Conservation (phyloP, 73 alveolate species). For the Symbiodinium pilosum region DNA sequence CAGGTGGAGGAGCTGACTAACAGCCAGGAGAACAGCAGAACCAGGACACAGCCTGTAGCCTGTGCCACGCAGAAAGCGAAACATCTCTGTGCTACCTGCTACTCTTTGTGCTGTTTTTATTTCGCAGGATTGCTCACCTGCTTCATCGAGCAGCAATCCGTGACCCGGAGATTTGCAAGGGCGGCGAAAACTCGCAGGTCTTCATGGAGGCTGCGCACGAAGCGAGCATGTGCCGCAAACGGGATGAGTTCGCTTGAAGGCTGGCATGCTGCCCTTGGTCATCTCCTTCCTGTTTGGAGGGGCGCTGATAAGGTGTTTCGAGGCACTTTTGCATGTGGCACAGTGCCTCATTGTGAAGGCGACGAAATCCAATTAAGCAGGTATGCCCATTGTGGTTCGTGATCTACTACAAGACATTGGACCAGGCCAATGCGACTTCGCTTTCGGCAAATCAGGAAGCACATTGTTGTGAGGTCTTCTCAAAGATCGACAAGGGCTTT, state of each 20-base stretch:
- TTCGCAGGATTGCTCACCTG: constrained; percentile 23
- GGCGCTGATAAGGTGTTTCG: constrained; percentile 73
- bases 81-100: not conserved
- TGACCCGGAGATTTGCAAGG: constrained; percentile 45
- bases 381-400: constrained; percentile 93
- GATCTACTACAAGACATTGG: constrained; percentile 80
- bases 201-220: constrained; percentile 50
- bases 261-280: constrained; percentile 89
- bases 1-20: constrained; percentile 65
- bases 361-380: not conserved
- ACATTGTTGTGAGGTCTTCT: constrained; percentile 20
- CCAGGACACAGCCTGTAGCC: not conserved
- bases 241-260: not conserved
- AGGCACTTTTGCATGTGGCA: not conserved
- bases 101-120: no score
- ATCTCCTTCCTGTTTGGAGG: constrained; percentile 78
- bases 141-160: constrained; percentile 73
- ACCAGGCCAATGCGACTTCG: constrained; percentile 2
- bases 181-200: constrained; percentile 87
- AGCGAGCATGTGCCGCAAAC: not conserved
- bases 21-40: constrained; percentile 45
- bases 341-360: not conserved
- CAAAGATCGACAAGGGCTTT: constrained; percentile 93
- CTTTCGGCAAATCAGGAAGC: not conserved
- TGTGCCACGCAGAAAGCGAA: not conserved